Evolutionary conservation across 257 asterid species (phyloP).

Genomic region (Ocimum tenuiflorum): DNA sequence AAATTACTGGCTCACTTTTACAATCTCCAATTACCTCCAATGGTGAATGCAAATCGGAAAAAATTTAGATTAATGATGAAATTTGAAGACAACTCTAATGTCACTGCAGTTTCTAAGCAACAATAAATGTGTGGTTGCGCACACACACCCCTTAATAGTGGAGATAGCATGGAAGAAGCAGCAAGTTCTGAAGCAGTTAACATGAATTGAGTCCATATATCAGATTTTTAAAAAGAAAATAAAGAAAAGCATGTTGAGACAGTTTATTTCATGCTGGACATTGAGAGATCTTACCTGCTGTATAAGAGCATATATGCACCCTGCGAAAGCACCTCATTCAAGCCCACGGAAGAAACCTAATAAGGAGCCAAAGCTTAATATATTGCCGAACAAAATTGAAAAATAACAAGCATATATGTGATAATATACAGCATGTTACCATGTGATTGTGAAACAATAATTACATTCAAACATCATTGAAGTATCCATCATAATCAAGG

Average conservation of each 20-base stretch:
- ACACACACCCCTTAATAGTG: background rate
- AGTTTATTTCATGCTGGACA: background rate
- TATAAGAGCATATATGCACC: slow-evolving; percentile 90
- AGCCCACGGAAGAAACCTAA: slow-evolving; percentile 57
- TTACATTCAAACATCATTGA: no score
- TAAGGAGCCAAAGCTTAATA: slow-evolving; percentile 10
- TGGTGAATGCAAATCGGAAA: background rate
- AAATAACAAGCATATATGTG: background rate
- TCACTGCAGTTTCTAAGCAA: background rate
- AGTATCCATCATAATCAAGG: no score
- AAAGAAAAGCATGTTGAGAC: no score
- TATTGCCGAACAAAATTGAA: background rate
- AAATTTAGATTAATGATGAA: background rate
- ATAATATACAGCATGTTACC: background rate
- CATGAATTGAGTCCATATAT: background rate
- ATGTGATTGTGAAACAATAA: no score
- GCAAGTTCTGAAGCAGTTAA: background rate
- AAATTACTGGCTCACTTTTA: background rate
- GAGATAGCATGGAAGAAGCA: background rate
- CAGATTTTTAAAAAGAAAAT: background rate
- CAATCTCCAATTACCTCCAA: background rate
- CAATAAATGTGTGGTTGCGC: background rate
- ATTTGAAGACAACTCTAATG: background rate
- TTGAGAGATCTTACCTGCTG: slow-evolving; percentile 53
- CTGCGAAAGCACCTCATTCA: slow-evolving; percentile 81